A percentile compares a stretch with the other conserved stretches of the same genome.
Conservation (phyloP, 2,329 filamentous ascomycete genomes). For the Diaporthe citri region DNA sequence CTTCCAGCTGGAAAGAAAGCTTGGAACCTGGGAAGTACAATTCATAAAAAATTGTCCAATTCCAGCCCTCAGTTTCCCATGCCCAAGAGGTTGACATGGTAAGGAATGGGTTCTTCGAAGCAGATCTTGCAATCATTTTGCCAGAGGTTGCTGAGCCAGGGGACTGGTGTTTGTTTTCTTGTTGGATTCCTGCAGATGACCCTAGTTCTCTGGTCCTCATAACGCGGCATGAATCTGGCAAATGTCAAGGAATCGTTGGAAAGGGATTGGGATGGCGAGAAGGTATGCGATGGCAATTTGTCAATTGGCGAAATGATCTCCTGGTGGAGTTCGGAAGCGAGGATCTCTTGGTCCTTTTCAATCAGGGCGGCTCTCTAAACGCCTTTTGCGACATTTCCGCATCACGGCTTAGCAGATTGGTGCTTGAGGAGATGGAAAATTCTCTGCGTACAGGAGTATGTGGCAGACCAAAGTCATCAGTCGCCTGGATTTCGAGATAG, state of each 20-base stretch:
- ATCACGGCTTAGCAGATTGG: not conserved
- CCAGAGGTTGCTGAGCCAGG: not conserved
- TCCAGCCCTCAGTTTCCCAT: no score
- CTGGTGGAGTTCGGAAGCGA: not conserved
- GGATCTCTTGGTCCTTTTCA: not conserved
- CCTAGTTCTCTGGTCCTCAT: not conserved
- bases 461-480: not conserved
- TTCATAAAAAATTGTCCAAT: no score
- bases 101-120: no score
- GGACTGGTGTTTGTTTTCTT: not conserved
- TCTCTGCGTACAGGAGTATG: not conserved
- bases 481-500: not conserved
- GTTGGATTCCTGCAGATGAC: not conserved
- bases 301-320: not conserved
- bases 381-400: not conserved
- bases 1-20: not conserved
- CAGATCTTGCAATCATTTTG: not conserved
- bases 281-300: not conserved
- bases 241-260: not conserved
- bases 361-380: not conserved
- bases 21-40: not conserved
- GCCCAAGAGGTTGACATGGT: no score
- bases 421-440: not conserved
- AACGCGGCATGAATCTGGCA: not conserved
- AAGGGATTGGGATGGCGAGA: not conserved